phyloP scores from a whole-genome alignment of 2,329 filamentous ascomycete species.

The Fusarium brachygibbosum region DNA sequence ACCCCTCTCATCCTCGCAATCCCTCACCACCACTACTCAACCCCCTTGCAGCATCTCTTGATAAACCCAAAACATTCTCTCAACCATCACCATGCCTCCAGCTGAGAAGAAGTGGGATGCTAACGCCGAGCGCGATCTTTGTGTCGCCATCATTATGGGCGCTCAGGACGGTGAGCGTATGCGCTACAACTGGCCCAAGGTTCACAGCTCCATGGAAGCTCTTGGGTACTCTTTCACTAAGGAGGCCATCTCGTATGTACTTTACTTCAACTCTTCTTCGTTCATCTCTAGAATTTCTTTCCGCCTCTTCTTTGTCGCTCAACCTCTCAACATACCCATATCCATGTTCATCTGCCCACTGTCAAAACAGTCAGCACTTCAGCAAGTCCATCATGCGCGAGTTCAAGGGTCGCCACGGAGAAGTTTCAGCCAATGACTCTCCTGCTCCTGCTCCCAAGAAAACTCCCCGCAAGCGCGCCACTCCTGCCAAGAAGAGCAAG shows the following conservation, averaged over 20 bases:
- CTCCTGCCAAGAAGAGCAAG: slow-evolving; percentile 36
- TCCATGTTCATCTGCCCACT: background rate
- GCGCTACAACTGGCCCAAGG: slow-evolving; percentile 53
- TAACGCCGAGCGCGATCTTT: slow-evolving; percentile 56
- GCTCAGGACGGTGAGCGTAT: slow-evolving; percentile 45
- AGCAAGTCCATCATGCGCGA: slow-evolving; percentile 56
- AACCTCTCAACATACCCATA: background rate
- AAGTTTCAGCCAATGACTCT: background rate
- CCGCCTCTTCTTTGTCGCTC: background rate
- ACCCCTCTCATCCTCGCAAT: background rate
- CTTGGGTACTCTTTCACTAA: slow-evolving; percentile 56
- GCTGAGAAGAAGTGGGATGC: slow-evolving; percentile 56
- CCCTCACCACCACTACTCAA: background rate
- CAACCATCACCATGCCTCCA: slow-evolving; percentile 43
- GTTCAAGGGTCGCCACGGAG: slow-evolving; percentile 51
- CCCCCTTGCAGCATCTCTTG: background rate
- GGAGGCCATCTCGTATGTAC: slow-evolving; percentile 56
- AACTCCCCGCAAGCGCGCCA: slow-evolving; percentile 39
- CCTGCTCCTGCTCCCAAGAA: slow-evolving; percentile 37
- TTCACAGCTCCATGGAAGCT: slow-evolving; percentile 51
- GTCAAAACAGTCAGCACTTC: slow-evolving; percentile 55
- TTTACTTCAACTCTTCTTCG: background rate
- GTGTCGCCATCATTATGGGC: slow-evolving; percentile 53
- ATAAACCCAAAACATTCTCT: background rate
- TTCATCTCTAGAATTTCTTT: background rate